Evolutionary conservation across 306 rosid species (phyloP), one percentile per base, ranked within the genome.

Genomic region (Prunus davidiana): DNA sequence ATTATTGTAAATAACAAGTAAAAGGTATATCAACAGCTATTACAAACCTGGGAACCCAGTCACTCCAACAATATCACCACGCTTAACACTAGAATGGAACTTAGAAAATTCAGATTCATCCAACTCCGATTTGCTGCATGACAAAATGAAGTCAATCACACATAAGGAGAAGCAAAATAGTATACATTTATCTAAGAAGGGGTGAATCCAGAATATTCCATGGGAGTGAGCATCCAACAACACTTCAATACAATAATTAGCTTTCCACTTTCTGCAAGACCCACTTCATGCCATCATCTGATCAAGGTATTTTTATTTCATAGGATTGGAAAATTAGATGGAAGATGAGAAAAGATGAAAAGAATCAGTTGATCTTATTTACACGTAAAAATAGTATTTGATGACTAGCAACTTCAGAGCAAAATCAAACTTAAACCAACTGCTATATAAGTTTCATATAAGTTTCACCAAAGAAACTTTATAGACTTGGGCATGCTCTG

Each of bases 31-130:
- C 14, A 57, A 11, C 14, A 57, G 5, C 50, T 34, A 34, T 34
- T 34, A 49, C 76, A 67, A 25, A 88, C 97, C 95, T 89, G 97
- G 94, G 82, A 92, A 92, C 50, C 97, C 97, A 12, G 78, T 74
- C 64, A 92, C 73, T 43, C 97, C 97, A 79, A 88, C 89, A 66
- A 85, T 81, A 77, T 90, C 93, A 50, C 96, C 93, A 71, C 89
- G 90, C 86, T 90, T 90, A 20, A 84, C 91, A 78, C 80, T 84
- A 61, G 91, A 86, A 80, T 92, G 89, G 76, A 85, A 87, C 38
- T 68, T 87, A 58, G 85, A 83, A 86, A 92, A 92, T 72, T 83
- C 96, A 24, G 74, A 83, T 72, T 87, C 93, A 47, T 78, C 77
- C 81, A 90, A 66, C 66, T 85, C 88, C 2, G 96, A 84, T 51